These are phyloP conservation scores for Tetrahymena borealis DNA, from an alignment of 73 alveolate species.

Conservation along the genomic window DNA sequence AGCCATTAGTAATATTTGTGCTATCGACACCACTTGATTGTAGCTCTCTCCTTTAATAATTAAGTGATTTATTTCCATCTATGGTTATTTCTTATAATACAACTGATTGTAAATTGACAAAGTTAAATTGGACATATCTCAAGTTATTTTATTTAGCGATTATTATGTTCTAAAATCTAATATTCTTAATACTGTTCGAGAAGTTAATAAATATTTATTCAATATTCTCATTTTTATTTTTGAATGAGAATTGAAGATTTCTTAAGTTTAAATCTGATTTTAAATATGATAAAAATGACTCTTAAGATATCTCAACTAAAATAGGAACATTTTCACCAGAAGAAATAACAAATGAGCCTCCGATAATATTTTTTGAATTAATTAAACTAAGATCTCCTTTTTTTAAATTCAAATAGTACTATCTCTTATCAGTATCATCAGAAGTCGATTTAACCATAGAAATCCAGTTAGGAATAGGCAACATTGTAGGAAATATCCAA, in stretches of 20 bases:
- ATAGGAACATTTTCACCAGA: background rate
- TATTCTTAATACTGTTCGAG: background rate
- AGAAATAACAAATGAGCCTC: background rate
- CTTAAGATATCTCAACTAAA: background rate
- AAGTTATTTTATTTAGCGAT: background rate
- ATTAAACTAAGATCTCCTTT: too few relatives aligned
- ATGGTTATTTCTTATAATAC: background rate
- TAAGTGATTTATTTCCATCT: too few relatives aligned
- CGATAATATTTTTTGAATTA: background rate
- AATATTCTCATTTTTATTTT: background rate
- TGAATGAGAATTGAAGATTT: background rate
- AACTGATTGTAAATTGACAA: background rate
- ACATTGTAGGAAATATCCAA: background rate
- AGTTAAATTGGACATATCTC: background rate
- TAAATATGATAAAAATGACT: background rate
- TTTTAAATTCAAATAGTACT: too few relatives aligned
- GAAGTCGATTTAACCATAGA: background rate
- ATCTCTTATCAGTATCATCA: too few relatives aligned
- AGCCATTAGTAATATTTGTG: background rate
- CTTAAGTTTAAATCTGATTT: background rate
- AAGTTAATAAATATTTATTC: background rate
- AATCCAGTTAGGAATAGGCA: background rate
- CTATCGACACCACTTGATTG: background rate
- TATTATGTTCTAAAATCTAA: background rate
- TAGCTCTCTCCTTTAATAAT: background rate